Evolutionary conservation across 306 rosid species (phyloP), one percentile per base, ranked within the genome.

Genomic region (Trifolium repens): DNA sequence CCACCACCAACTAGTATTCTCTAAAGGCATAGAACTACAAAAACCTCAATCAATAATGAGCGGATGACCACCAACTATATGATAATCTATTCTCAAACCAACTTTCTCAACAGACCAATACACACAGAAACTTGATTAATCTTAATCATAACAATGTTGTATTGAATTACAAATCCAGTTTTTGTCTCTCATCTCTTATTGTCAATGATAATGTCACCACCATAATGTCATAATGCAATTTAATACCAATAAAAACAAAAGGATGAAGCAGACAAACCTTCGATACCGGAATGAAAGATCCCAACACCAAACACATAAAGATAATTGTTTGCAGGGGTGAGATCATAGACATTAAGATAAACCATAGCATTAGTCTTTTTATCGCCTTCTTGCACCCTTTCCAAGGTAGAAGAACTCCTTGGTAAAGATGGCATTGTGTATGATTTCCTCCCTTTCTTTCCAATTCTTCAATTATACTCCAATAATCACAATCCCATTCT

Each of bases 341-440:
- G 98, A 84, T 96, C 99, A 81, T 96, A 96, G 61, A 92, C 90
- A 80, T 92, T 96, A 65, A 96, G 96, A 76, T 83, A 88, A 79
- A 96, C 87, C 86, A 66, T 69, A 40, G 82, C 54, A 46, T 74
- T 81, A 67, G 24, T 75, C 67, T 73, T 83, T 71, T 69, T 76
- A 17, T 76, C 70, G 32, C 72, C 77, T 61, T 67, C 66, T 57
- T 26, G 80, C 78, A 82, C 87, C 84, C 43, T 85, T 13, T 80
- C 83, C 12, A 78, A 70, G 76, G 69, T 67, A 4, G 22, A 7
- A 3, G 19, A 7, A 55, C 73, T 72, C 67, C 27, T 55, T 19
- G 91, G 90, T 60, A 90, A 72, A 80, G 80, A 58, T 55, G 92
- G 86, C 99, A 96, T 94, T 74, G 76, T 67, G 54, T 43, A 24